A percentile compares a stretch with the other conserved stretches of the same genome.
Evolutionary conservation across 768 basidiomycete species (phyloP).

Genomic region (Postia placenta): DNA sequence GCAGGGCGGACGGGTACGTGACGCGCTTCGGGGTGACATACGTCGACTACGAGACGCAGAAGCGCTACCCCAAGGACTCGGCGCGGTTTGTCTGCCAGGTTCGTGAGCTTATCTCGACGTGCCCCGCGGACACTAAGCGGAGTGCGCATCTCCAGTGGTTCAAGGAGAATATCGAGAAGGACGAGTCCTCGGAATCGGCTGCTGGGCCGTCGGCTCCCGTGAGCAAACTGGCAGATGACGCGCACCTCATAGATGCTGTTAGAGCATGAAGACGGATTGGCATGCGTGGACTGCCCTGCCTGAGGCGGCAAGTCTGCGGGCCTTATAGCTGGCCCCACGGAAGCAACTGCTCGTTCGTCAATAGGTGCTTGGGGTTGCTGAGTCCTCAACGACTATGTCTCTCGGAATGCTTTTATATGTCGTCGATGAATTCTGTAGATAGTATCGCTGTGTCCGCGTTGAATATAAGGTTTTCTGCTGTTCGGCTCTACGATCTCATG

Average conservation of each 20-base stretch:
- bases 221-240: conserved; percentile 1
- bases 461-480: too few relatives aligned
- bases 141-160: conserved; percentile 20
- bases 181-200: neutral
- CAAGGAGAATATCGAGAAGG: conserved; percentile 23
- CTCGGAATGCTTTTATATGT: too few relatives aligned
- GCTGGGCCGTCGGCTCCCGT: conserved; percentile 1
- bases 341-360: too few relatives aligned
- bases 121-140: neutral
- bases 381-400: too few relatives aligned
- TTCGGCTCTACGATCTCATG: too few relatives aligned
- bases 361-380: too few relatives aligned
- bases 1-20: conserved; percentile 56
- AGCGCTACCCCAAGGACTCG: conserved; percentile 59
- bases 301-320: too few relatives aligned
- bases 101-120: neutral
- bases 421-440: too few relatives aligned
- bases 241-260: conserved; percentile 2
- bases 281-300: neutral
- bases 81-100: conserved; percentile 53
- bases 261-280: neutral
- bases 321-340: too few relatives aligned
- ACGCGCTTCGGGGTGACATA: conserved; percentile 70
- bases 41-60: conserved; percentile 64
- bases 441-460: too few relatives aligned